Conservation (phyloP, 1,284 basidiomycete genomes). For the Heterobasidion occidentale region DNA sequence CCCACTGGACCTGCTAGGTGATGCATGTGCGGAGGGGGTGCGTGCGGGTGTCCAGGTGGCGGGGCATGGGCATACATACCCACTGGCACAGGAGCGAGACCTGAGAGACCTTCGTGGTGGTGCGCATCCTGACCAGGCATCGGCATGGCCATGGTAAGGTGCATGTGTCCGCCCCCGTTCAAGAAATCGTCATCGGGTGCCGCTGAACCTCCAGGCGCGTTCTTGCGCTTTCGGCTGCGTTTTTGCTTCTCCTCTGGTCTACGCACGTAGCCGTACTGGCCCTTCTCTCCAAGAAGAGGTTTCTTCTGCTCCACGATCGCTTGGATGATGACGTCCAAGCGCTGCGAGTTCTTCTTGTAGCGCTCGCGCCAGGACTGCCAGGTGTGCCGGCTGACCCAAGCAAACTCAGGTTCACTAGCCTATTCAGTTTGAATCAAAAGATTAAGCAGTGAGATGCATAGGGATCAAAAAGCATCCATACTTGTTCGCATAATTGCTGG, state of each 20-base stretch:
- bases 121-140: constrained; percentile 6
- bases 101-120: constrained; percentile 2
- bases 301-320: constrained; percentile 61
- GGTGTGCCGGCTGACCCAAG: constrained; percentile 74
- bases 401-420: constrained; percentile 58
- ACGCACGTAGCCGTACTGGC: constrained; percentile 71
- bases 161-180: not conserved
- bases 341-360: constrained; percentile 70
- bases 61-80: constrained; percentile 8
- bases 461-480: constrained; percentile 13
- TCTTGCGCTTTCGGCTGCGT: constrained; percentile 34
- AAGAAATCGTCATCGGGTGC: constrained; percentile 11
- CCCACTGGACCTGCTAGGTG: constrained; percentile 13
- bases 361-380: constrained; percentile 84
- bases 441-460: not conserved
- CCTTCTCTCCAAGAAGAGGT: constrained; percentile 58
- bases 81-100: constrained; percentile 6
- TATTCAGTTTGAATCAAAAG: constrained; percentile 14
- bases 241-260: constrained; percentile 58
- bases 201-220: constrained; percentile 4
- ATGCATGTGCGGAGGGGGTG: constrained; percentile 5
- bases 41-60: constrained; percentile 6
- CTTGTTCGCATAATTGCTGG: constrained; percentile 50
- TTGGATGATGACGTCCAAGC: constrained; percentile 56
- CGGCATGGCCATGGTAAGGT: constrained; percentile 9